Evolutionary conservation across 2,329 filamentous ascomycete genomes (phyloP).

Genomic region (Bipolaris bicolor): DNA sequence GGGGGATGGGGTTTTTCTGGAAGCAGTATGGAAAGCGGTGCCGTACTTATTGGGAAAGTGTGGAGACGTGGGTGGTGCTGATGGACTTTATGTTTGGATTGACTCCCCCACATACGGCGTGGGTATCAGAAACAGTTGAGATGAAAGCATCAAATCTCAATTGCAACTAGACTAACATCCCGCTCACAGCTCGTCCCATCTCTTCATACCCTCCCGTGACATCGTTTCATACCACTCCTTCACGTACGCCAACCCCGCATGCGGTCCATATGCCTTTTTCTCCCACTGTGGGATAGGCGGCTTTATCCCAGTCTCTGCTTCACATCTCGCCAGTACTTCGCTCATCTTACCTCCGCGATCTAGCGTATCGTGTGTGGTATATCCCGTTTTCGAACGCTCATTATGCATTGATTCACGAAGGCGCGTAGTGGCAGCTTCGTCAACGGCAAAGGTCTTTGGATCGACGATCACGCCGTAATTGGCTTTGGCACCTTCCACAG

Average conservation of each 20-base stretch:
- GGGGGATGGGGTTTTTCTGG: too few relatives aligned
- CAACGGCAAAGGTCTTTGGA: conserved; percentile 45
- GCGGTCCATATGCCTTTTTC: conserved; percentile 54
- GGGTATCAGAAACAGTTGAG: too few relatives aligned
- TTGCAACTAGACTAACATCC: too few relatives aligned
- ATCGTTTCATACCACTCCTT: conserved; percentile 53
- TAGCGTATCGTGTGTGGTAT: conserved; percentile 41
- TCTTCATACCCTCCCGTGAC: conserved; percentile 31
- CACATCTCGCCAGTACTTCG: conserved; percentile 45
- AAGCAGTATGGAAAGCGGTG: too few relatives aligned
- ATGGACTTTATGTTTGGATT: too few relatives aligned
- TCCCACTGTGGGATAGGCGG: conserved; percentile 55
- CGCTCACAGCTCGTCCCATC: conserved; percentile 28
- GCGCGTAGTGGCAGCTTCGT: conserved; percentile 44
- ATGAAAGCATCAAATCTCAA: too few relatives aligned
- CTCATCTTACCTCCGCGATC: conserved; percentile 54
- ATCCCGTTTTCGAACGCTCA: conserved; percentile 25
- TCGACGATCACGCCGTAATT: conserved; percentile 57
- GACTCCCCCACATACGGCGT: too few relatives aligned
- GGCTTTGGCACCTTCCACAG: conserved; percentile 48
- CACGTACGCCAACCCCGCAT: conserved; percentile 53
- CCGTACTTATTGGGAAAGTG: too few relatives aligned
- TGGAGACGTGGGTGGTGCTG: too few relatives aligned
- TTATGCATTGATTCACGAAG: conserved; percentile 44
- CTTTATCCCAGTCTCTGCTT: conserved; percentile 53